Evolutionary conservation across 768 basidiomycete species (phyloP).

Genomic region (Calvatia gigantea): DNA sequence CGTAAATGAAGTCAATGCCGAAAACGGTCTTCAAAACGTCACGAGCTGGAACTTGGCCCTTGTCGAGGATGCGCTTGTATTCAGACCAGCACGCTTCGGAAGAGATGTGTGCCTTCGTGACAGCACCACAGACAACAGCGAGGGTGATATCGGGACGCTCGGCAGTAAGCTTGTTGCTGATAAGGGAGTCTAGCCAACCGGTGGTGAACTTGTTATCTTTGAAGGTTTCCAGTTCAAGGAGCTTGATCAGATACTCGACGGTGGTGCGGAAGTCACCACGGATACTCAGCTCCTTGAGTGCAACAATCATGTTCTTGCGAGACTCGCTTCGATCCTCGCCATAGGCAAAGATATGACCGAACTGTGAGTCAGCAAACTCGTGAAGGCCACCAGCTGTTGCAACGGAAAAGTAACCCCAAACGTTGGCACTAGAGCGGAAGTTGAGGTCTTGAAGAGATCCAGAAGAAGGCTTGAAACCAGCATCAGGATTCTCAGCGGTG

Average conservation of each 20-base stretch:
- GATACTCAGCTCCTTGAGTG: slow-evolving; percentile 96
- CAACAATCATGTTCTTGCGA: slow-evolving; percentile 99
- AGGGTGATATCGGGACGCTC: slow-evolving; percentile 92
- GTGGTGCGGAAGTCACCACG: slow-evolving; percentile 99
- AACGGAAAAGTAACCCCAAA: slow-evolving; percentile 99
- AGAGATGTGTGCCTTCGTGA: slow-evolving; percentile 90
- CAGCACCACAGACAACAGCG: slow-evolving; percentile 94
- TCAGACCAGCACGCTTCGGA: slow-evolving; percentile 88
- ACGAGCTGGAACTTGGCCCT: slow-evolving; percentile 94
- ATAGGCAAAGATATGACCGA: slow-evolving; percentile 99
- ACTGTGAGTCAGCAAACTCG: slow-evolving; percentile 98
- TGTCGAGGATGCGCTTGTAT: slow-evolving; percentile 94
- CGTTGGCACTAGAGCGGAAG: slow-evolving; percentile 98
- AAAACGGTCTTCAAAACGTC: slow-evolving; percentile 97
- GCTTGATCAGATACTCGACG: slow-evolving; percentile 98
- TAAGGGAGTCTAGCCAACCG: slow-evolving; percentile 96
- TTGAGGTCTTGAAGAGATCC: slow-evolving; percentile 97
- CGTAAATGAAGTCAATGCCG: slow-evolving; percentile 96
- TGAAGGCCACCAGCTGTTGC: slow-evolving; percentile 93
- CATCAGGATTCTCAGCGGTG: slow-evolving; percentile 98
- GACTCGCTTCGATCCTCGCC: slow-evolving; percentile 94
- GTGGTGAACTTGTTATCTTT: slow-evolving; percentile 97
- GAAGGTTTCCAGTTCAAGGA: slow-evolving; percentile 94
- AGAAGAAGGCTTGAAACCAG: slow-evolving; percentile 98
- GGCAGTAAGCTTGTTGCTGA: slow-evolving; percentile 95